These are phyloP conservation scores for Sarocladium strictum DNA, from an alignment of 2,329 filamentous ascomycete genomes.

Conservation along the genomic window DNA sequence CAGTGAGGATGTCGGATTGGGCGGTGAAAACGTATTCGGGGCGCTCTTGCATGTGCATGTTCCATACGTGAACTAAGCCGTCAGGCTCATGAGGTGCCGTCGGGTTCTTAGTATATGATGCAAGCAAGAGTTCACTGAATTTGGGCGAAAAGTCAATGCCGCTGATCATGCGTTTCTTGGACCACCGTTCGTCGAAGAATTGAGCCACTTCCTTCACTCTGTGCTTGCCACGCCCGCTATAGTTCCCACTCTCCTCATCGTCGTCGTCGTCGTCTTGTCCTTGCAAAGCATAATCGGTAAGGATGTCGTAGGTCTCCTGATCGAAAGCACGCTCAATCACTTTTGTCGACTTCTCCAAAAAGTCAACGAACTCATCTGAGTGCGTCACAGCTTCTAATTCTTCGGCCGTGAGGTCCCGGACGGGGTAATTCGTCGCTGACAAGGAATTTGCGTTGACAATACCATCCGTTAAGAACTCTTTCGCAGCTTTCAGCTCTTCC, in stretches of 20 bases:
- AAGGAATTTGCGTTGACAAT: slow-evolving; percentile 17
- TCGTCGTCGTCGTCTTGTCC: slow-evolving; percentile 73
- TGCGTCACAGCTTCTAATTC: slow-evolving; percentile 86
- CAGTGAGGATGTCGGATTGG: slow-evolving; percentile 89
- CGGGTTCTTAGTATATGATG: slow-evolving; percentile 95
- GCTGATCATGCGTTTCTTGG: slow-evolving; percentile 95
- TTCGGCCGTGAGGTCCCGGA: slow-evolving; percentile 72
- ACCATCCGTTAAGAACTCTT: slow-evolving; percentile 50
- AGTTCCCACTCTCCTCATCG: slow-evolving; percentile 68
- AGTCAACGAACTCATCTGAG: slow-evolving; percentile 90
- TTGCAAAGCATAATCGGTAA: slow-evolving; percentile 87
- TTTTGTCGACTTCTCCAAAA: slow-evolving; percentile 92
- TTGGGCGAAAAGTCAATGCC: slow-evolving; percentile 93
- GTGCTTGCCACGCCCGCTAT: slow-evolving; percentile 63
- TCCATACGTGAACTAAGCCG: slow-evolving; percentile 95
- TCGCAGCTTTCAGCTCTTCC: slow-evolving; percentile 75
- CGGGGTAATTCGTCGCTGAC: slow-evolving; percentile 58
- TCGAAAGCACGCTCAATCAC: slow-evolving; percentile 94
- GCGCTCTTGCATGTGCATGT: slow-evolving; percentile 85
- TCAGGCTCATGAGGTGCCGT: slow-evolving; percentile 90
- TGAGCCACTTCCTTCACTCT: slow-evolving; percentile 83
- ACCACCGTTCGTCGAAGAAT: slow-evolving; percentile 93
- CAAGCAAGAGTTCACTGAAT: slow-evolving; percentile 86
- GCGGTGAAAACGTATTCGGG: slow-evolving; percentile 97
- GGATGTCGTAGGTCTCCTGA: slow-evolving; percentile 84